These are phyloP conservation scores for Heterotrichella gracilis DNA, from an alignment of 352 stramenopile genomes.

Conservation along the genomic window DNA sequence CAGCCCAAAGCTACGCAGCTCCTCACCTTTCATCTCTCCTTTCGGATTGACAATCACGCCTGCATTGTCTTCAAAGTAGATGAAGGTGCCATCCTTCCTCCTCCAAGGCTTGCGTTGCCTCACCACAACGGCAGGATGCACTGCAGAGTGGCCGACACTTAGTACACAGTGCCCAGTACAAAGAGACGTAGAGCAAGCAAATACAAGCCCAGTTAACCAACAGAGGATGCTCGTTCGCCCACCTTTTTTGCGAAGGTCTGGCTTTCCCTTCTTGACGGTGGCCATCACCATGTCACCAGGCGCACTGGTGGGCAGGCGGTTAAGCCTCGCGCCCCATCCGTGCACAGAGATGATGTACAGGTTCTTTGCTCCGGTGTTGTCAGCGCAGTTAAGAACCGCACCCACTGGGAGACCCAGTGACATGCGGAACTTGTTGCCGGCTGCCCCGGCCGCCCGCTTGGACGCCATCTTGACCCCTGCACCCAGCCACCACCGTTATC, in stretches of 20 bases:
- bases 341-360: slow-evolving; percentile 98
- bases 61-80: slow-evolving; percentile 99
- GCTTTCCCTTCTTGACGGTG: slow-evolving; percentile 99
- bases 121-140: slow-evolving; percentile 95
- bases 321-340: slow-evolving; percentile 90
- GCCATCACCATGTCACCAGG: slow-evolving; percentile 98
- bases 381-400: slow-evolving; percentile 97
- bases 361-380: slow-evolving; percentile 99
- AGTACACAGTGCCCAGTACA: neutral
- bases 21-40: slow-evolving; percentile 99
- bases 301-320: slow-evolving; percentile 68
- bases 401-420: slow-evolving; percentile 86
- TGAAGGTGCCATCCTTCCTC: slow-evolving; percentile 94
- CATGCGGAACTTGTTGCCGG: slow-evolving; percentile 94
- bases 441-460: slow-evolving; percentile 62
- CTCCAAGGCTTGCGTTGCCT: slow-evolving; percentile 93
- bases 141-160: slow-evolving; percentile 22
- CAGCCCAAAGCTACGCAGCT: too few relatives aligned
- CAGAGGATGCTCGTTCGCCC: too few relatives aligned
- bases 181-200: slow-evolving; percentile 15
- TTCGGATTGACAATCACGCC: slow-evolving; percentile 99
- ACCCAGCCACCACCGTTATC: too few relatives aligned
- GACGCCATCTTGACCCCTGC: too few relatives aligned
- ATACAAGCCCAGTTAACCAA: slow-evolving; percentile 13
- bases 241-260: slow-evolving; percentile 99